phyloP scores from a whole-genome alignment of 495 filamentous ascomycete genomes.

The Penicillium manginii region DNA sequence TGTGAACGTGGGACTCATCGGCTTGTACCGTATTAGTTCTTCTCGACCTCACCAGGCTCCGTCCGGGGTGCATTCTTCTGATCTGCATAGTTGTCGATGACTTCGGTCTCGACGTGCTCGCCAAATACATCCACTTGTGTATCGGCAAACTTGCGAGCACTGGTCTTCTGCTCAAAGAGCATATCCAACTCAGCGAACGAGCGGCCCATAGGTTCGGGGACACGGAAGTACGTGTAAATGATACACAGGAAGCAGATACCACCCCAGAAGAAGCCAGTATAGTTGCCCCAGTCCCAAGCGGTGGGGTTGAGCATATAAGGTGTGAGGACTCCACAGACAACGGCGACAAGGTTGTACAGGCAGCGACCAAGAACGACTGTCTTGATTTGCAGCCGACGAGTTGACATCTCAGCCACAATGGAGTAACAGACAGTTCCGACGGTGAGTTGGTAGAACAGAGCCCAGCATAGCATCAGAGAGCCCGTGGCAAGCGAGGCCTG shows the following conservation, averaged over 20 bases:
- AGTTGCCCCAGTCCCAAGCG: slow-evolving; percentile 77
- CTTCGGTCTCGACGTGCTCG: slow-evolving; percentile 55
- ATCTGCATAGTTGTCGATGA: slow-evolving; percentile 52
- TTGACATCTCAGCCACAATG: slow-evolving; percentile 74
- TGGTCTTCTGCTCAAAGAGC: slow-evolving; percentile 67
- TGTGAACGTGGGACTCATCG: slow-evolving; percentile 23
- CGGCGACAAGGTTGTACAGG: slow-evolving; percentile 72
- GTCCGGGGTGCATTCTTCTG: slow-evolving; percentile 30
- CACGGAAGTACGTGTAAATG: slow-evolving; percentile 74
- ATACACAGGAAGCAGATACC: slow-evolving; percentile 74
- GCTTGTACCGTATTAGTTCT: slow-evolving; percentile 23
- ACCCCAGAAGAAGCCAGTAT: slow-evolving; percentile 83
- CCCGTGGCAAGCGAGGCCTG: slow-evolving; percentile 68
- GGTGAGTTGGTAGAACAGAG: slow-evolving; percentile 72
- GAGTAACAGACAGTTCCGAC: slow-evolving; percentile 82
- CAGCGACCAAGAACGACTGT: slow-evolving; percentile 73
- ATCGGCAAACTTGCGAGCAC: slow-evolving; percentile 68
- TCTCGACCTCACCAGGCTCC: slow-evolving; percentile 35
- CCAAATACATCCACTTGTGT: slow-evolving; percentile 70
- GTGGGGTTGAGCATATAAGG: slow-evolving; percentile 77
- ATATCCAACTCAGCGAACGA: slow-evolving; percentile 76
- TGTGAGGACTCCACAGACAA: slow-evolving; percentile 70
- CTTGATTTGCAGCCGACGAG: slow-evolving; percentile 75
- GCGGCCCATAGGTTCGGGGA: slow-evolving; percentile 72
- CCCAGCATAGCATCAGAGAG: slow-evolving; percentile 72